Percentiles rank a stretch among this genome's conserved stretches.
Evolutionary conservation across 1,284 basidiomycete species (phyloP).

Genomic region (Coniferiporia weirii): DNA sequence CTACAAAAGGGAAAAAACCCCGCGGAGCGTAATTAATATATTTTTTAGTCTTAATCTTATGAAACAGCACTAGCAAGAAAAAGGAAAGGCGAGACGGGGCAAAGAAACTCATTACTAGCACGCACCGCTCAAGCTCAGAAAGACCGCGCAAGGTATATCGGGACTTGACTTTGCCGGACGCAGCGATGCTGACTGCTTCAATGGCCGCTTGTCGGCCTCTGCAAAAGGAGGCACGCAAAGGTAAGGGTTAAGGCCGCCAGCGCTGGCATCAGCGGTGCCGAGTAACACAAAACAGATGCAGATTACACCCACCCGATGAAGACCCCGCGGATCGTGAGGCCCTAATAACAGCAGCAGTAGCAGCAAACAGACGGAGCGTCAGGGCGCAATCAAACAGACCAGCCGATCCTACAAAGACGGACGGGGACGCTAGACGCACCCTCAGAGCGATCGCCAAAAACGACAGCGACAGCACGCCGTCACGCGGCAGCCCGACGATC

Average conservation of each 20-base stretch:
- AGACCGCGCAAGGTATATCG: constrained; percentile 48
- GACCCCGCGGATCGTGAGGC: constrained; percentile 64
- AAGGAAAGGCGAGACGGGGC: too few relatives aligned
- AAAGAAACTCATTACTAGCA: constrained; percentile 19
- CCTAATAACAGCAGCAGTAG: constrained; percentile 41
- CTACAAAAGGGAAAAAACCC: constrained; percentile 21
- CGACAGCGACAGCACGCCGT: constrained; percentile 6
- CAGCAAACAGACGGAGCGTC: not conserved
- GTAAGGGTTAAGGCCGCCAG: not conserved
- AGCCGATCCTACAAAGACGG: too few relatives aligned
- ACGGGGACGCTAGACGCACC: not conserved
- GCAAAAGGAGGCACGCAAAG: not conserved
- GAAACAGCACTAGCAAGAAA: not conserved
- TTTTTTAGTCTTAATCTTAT: not conserved
- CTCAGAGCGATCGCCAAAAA: not conserved
- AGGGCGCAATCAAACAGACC: too few relatives aligned
- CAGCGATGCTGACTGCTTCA: constrained; percentile 71
- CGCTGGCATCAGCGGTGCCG: not conserved
- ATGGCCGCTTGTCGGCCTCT: constrained; percentile 64
- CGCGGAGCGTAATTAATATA: not conserved
- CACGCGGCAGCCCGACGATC: constrained; percentile 40
- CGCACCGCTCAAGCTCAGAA: constrained; percentile 47
- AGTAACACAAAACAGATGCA: not conserved
- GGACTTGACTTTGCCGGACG: constrained; percentile 60
- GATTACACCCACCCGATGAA: constrained; percentile 2